Percentiles rank a stretch among this genome's conserved stretches.
These are phyloP conservation scores for Diplodia seriata DNA, from an alignment of 2,329 filamentous ascomycete species.

Conservation along the genomic window DNA sequence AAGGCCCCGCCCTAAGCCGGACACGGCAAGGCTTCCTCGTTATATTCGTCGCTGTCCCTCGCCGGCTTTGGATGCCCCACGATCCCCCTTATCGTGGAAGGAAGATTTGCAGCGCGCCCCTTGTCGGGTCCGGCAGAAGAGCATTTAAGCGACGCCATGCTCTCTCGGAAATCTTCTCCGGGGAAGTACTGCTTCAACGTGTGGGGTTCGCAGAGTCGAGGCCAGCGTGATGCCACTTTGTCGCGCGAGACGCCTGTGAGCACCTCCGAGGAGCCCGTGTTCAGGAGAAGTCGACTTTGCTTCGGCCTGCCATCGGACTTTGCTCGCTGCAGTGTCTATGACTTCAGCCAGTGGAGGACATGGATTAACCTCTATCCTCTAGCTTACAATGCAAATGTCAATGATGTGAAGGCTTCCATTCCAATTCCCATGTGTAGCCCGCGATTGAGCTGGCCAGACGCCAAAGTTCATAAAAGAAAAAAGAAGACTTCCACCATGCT, in stretches of 20 bases:
- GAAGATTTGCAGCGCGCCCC: not conserved
- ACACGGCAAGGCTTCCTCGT: not conserved
- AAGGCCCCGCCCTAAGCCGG: not conserved
- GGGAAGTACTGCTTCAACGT: constrained; percentile 6
- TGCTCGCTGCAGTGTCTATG: not conserved
- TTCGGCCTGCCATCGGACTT: not conserved
- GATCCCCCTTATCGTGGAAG: constrained; percentile 2
- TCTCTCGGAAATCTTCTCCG: constrained; percentile 17
- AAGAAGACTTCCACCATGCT: too few relatives aligned
- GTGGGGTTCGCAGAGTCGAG: not conserved
- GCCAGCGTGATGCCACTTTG: not conserved
- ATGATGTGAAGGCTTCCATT: not conserved
- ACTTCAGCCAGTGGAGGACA: not conserved
- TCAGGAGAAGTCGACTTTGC: too few relatives aligned
- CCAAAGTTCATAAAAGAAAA: too few relatives aligned
- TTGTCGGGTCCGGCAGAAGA: not conserved
- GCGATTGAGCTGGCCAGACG: too few relatives aligned
- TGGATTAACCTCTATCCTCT: too few relatives aligned
- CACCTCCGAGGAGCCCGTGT: not conserved
- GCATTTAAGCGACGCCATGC: too few relatives aligned
- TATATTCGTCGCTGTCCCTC: too few relatives aligned
- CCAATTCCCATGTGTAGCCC: too few relatives aligned
- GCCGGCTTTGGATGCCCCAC: not conserved
- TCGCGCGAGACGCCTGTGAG: not conserved
- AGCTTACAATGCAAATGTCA: too few relatives aligned